A percentile compares a stretch with the other conserved stretches of the same genome.
These are phyloP conservation scores for Beauveria asiatica DNA, from an alignment of 2,329 filamentous ascomycete species.

Conservation along the genomic window DNA sequence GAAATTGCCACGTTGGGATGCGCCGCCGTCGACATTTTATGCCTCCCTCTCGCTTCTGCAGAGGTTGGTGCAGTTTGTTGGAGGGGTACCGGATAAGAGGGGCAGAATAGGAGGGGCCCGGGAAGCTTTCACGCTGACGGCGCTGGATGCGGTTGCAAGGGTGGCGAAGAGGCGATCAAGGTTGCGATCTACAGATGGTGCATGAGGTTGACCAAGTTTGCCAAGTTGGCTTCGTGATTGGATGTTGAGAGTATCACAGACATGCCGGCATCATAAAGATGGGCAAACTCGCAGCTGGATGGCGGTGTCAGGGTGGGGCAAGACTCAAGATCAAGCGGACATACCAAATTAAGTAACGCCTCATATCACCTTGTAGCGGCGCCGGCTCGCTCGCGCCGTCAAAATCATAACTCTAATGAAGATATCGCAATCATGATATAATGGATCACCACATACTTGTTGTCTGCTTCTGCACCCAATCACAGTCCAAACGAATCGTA, in stretches of 20 bases:
- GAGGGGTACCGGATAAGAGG: background rate
- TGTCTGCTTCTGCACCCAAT: background rate
- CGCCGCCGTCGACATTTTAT: background rate
- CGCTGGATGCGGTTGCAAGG: background rate
- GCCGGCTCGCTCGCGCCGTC: background rate
- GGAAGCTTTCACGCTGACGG: background rate
- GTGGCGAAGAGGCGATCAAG: background rate
- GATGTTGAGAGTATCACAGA: background rate
- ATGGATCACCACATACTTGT: background rate
- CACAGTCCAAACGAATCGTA: background rate
- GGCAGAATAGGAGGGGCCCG: background rate
- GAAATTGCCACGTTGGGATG: conserved; percentile 56
- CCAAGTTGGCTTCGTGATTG: background rate
- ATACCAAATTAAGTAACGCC: no score
- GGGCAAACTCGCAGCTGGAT: background rate
- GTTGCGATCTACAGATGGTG: background rate
- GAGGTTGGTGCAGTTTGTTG: background rate
- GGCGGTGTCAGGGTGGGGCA: conserved; percentile 4
- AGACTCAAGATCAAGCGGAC: background rate
- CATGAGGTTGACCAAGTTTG: no score
- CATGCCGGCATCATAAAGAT: background rate
- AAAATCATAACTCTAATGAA: background rate
- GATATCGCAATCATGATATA: background rate
- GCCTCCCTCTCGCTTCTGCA: background rate
- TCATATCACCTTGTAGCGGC: no score